Conservation (phyloP, 2,329 filamentous ascomycete genomes). For the Stachybotrys elegans region DNA sequence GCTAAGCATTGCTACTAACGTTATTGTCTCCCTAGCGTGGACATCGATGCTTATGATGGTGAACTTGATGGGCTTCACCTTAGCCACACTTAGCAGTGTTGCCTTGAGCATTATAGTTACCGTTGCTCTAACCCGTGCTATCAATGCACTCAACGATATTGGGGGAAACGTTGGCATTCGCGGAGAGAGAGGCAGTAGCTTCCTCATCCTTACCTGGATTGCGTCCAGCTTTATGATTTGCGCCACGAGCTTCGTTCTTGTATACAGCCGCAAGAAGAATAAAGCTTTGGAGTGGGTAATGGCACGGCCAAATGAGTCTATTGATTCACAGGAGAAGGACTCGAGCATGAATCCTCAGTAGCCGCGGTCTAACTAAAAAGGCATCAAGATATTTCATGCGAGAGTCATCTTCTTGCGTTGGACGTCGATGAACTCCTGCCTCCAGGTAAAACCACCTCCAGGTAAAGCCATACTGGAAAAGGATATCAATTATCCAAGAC, state of each 20-base stretch:
- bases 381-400: background rate
- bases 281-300: slow-evolving; percentile 1
- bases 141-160: background rate
- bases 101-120: slow-evolving; percentile 1
- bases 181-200: background rate
- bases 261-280: background rate
- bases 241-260: background rate
- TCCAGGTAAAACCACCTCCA: background rate
- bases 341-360: background rate
- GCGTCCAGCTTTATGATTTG: background rate
- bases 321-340: background rate
- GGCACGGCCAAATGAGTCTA: slow-evolving; percentile 1
- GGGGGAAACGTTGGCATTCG: background rate
- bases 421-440: background rate
- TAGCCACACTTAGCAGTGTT: background rate
- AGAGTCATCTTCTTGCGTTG: background rate
- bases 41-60: slow-evolving; percentile 1
- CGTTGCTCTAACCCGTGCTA: background rate
- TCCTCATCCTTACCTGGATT: background rate
- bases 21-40: slow-evolving; percentile 1
- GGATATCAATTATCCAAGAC: background rate
- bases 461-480: background rate
- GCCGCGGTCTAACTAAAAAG: too few relatives aligned
- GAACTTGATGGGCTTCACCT: background rate
- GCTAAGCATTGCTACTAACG: slow-evolving; percentile 1